Evolutionary conservation across 2,329 filamentous ascomycete genomes (phyloP).

Genomic region (Cryphonectria nitschkei): DNA sequence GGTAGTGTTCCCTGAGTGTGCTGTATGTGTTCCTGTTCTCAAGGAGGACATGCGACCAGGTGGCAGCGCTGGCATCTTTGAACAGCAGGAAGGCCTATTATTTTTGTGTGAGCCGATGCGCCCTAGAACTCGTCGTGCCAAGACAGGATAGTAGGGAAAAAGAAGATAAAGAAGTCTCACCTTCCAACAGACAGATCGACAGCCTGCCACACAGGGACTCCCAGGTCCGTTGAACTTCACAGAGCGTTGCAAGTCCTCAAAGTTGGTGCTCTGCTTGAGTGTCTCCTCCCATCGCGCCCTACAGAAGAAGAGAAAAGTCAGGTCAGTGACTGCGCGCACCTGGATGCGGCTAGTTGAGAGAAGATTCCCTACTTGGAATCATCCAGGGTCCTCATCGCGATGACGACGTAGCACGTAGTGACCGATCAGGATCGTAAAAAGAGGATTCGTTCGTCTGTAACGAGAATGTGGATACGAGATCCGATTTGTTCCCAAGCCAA

Average conservation of each 20-base stretch:
- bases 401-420: conserved; percentile 7
- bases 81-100: conserved; percentile 79
- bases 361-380: conserved; percentile 51
- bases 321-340: conserved; percentile 2
- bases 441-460: background rate
- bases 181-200: conserved; percentile 93
- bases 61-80: conserved; percentile 62
- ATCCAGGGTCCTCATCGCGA: conserved; percentile 55
- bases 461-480: background rate
- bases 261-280: conserved; percentile 58
- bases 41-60: conserved; percentile 70
- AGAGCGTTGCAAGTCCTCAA: conserved; percentile 66
- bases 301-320: conserved; percentile 3
- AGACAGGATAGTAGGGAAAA: background rate
- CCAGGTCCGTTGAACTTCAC: conserved; percentile 61
- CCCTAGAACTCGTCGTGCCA: background rate
- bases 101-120: conserved; percentile 25
- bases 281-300: conserved; percentile 72
- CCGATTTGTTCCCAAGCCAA: background rate
- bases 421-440: background rate
- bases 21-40: conserved; percentile 76
- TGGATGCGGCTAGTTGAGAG: background rate
- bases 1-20: conserved; percentile 71
- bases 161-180: background rate
- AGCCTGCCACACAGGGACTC: conserved; percentile 70